Evolutionary conservation across 2,329 filamentous ascomycete species (phyloP).

Genomic region (Daldinia eschscholtzii): DNA sequence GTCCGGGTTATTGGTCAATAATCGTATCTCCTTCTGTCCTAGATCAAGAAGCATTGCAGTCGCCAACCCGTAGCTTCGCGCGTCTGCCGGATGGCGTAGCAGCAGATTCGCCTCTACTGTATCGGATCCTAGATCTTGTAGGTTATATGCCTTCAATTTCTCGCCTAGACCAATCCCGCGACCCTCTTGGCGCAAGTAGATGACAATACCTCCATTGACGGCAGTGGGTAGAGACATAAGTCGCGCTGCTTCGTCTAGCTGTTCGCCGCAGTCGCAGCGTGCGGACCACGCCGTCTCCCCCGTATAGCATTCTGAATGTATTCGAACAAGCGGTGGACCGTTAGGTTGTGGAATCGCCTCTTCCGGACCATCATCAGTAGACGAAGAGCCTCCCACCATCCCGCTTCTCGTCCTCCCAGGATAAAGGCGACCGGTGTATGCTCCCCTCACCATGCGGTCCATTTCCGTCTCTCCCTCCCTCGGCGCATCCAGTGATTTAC

Average conservation of each 20-base stretch:
- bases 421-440: slow-evolving; percentile 88
- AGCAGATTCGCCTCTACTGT: slow-evolving; percentile 96
- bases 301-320: slow-evolving; percentile 98
- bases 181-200: slow-evolving; percentile 96
- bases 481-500: slow-evolving; percentile 76
- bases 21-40: slow-evolving; percentile 79
- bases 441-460: slow-evolving; percentile 93
- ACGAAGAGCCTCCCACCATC: slow-evolving; percentile 59
- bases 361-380: slow-evolving; percentile 35
- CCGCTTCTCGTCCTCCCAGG: slow-evolving; percentile 85
- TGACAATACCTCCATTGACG: slow-evolving; percentile 83
- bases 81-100: slow-evolving; percentile 92
- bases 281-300: slow-evolving; percentile 99
- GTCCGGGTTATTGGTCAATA: slow-evolving; percentile 97
- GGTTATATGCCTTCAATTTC: slow-evolving; percentile 97
- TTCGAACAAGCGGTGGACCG: slow-evolving; percentile 82
- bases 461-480: slow-evolving; percentile 84
- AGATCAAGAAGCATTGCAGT: slow-evolving; percentile 94
- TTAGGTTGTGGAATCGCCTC: slow-evolving; percentile 17
- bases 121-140: slow-evolving; percentile 96
- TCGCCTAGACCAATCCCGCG: slow-evolving; percentile 94
- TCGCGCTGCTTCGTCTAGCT: slow-evolving; percentile 94
- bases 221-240: slow-evolving; percentile 82
- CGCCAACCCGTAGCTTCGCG: slow-evolving; percentile 93
- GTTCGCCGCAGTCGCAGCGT: slow-evolving; percentile 96